Percentiles rank a stretch among this genome's conserved stretches.
Conservation (phyloP, 2,329 filamentous ascomycete genomes). For the Aotearoamyces nothofagi region DNA sequence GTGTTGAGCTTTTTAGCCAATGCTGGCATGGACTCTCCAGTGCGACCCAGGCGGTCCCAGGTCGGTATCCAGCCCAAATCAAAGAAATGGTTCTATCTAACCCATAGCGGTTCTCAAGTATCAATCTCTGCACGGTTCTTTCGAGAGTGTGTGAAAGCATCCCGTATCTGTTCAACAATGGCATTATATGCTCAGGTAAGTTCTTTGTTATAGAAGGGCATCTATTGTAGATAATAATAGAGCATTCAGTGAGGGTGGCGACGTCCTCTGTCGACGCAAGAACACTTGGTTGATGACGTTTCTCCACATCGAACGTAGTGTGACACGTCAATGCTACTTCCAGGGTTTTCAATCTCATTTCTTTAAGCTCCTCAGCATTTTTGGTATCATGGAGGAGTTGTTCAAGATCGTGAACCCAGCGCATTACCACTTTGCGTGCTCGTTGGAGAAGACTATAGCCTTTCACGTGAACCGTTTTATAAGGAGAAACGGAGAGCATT, state of each 20-base stretch:
- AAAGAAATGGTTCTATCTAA: constrained; percentile 13
- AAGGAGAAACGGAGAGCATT: constrained; percentile 24
- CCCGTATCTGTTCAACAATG: constrained; percentile 3
- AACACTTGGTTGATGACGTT: constrained; percentile 13
- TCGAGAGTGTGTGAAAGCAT: constrained; percentile 10
- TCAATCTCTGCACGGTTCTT: constrained; percentile 6
- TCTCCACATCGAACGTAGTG: constrained; percentile 29
- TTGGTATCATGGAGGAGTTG: constrained; percentile 11
- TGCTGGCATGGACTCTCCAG: constrained; percentile 14
- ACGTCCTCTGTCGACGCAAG: constrained; percentile 15
- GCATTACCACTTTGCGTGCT: constrained; percentile 20
- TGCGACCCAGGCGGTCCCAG: constrained; percentile 12
- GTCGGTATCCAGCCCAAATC: constrained; percentile 17
- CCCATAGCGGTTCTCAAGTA: constrained; percentile 7
- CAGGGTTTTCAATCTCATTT: constrained; percentile 18
- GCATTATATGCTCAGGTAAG: constrained; percentile 4
- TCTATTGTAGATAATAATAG: constrained; percentile 23
- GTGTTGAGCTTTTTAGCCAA: constrained; percentile 19
- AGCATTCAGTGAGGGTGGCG: constrained; percentile 22
- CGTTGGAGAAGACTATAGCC: constrained; percentile 19
- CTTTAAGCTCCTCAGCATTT: constrained; percentile 19
- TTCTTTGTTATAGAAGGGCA: constrained; percentile 5
- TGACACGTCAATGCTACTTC: constrained; percentile 27
- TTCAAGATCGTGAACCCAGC: constrained; percentile 25
- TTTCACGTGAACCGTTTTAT: constrained; percentile 7